Conservation (phyloP, 257 asterid genomes). For the Solanum clarkiae region DNA sequence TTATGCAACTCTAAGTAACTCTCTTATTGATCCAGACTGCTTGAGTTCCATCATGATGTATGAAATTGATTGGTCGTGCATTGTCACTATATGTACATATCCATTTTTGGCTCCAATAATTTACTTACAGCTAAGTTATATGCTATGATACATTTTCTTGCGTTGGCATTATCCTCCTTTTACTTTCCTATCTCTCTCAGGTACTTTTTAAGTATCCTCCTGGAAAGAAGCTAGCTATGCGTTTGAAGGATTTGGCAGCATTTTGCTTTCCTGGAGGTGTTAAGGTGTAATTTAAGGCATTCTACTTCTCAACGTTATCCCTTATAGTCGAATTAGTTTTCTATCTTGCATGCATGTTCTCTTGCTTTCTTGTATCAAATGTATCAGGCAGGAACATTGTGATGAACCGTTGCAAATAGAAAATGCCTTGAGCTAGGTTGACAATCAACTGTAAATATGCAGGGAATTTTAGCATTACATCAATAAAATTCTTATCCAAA, state of each 20-base stretch:
- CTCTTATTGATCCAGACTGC: not conserved
- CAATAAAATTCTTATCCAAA: not conserved
- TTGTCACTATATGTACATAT: not conserved
- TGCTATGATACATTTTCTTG: not conserved
- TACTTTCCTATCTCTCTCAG: constrained; percentile 11
- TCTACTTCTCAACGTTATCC: not conserved
- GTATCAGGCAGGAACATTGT: not conserved
- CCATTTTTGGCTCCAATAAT: not conserved
- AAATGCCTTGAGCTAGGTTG: not conserved
- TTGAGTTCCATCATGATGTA: not conserved
- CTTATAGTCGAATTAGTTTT: not conserved
- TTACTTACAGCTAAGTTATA: not conserved
- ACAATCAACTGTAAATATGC: not conserved
- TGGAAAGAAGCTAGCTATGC: constrained; percentile 51
- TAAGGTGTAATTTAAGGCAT: constrained; percentile 29
- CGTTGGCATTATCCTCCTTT: not conserved
- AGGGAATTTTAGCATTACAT: not conserved
- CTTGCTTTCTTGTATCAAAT: not conserved
- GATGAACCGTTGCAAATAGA: not conserved
- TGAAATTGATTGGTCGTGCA: not conserved
- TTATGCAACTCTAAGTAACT: not conserved
- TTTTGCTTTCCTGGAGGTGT: constrained; percentile 92
- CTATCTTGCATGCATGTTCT: not conserved
- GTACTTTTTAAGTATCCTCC: constrained; percentile 82
- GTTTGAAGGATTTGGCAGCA: constrained; percentile 65